phyloP scores from a whole-genome alignment of 2,329 filamentous ascomycete species.

The Seiridium unicorne region DNA sequence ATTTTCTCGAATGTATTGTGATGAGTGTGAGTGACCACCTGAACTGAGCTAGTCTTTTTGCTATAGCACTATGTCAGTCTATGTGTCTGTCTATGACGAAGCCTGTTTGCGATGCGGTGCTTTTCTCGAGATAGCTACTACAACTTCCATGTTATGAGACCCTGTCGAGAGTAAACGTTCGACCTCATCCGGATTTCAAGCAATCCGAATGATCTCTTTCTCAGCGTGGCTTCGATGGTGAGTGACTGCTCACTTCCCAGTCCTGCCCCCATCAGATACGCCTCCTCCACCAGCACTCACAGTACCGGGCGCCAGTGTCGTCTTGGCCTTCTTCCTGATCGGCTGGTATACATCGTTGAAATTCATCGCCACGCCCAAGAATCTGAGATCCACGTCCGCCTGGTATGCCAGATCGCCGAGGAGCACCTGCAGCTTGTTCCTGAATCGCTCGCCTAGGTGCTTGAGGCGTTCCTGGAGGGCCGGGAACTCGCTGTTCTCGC shows the following conservation, averaged over 20 bases:
- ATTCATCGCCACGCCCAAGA: conserved; percentile 96
- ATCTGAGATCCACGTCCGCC: conserved; percentile 91
- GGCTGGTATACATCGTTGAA: conserved; percentile 97
- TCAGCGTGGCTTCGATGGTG: too few species aligned
- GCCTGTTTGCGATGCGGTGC: background rate
- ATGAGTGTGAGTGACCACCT: background rate
- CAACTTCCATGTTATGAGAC: background rate
- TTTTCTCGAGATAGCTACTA: too few species aligned
- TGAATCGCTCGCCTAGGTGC: conserved; percentile 74
- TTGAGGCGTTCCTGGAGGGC: conserved; percentile 72
- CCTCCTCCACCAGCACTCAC: background rate
- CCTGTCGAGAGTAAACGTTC: background rate
- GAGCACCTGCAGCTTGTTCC: conserved; percentile 72
- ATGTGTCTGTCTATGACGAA: too few species aligned
- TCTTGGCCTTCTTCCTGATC: conserved; percentile 60
- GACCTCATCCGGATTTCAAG: background rate
- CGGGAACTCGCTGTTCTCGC: conserved; percentile 66
- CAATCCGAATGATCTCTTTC: too few species aligned
- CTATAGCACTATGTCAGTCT: too few species aligned
- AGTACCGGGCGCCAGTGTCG: conserved; percentile 14
- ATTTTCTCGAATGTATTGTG: background rate
- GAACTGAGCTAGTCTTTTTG: too few species aligned
- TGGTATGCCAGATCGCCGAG: conserved; percentile 91
- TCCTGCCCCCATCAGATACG: background rate
- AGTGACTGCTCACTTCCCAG: too few species aligned